A percentile compares a stretch with the other conserved stretches of the same genome.
phyloP scores from a whole-genome alignment of 305 asterid genomes.

The Fraxinus floribunda region DNA sequence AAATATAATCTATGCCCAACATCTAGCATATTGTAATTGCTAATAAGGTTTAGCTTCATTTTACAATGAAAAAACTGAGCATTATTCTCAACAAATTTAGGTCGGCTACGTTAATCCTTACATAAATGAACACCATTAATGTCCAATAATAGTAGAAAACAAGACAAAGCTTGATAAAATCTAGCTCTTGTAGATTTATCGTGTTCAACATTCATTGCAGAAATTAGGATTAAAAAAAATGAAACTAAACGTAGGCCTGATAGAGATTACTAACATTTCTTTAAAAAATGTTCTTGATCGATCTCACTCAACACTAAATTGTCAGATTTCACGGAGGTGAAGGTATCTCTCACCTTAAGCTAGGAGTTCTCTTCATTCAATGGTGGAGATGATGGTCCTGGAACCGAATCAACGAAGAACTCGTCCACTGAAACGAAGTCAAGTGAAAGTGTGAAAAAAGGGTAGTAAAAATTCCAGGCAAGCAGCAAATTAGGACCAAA shows the following conservation, averaged over 20 bases:
- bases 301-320: conserved; percentile 5
- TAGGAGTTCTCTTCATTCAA: conserved; percentile 65
- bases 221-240: conserved; percentile 6
- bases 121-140: background rate
- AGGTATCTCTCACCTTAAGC: conserved; percentile 19
- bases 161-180: conserved; percentile 12
- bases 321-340: conserved; percentile 1
- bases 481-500: background rate
- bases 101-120: background rate
- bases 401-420: conserved; percentile 67
- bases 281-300: background rate
- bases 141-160: background rate
- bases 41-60: background rate
- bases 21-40: background rate
- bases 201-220: conserved; percentile 11
- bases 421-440: conserved; percentile 57
- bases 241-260: background rate
- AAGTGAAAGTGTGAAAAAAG: background rate
- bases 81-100: background rate
- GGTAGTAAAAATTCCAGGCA: background rate
- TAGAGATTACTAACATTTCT: background rate
- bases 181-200: conserved; percentile 15
- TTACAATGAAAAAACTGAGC: background rate
- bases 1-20: background rate
- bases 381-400: conserved; percentile 50